Evolutionary conservation across 176 grass and related monocot genomes (phyloP), one percentile per base, ranked within the genome.

Genomic region (Triticum aestivum): DNA sequence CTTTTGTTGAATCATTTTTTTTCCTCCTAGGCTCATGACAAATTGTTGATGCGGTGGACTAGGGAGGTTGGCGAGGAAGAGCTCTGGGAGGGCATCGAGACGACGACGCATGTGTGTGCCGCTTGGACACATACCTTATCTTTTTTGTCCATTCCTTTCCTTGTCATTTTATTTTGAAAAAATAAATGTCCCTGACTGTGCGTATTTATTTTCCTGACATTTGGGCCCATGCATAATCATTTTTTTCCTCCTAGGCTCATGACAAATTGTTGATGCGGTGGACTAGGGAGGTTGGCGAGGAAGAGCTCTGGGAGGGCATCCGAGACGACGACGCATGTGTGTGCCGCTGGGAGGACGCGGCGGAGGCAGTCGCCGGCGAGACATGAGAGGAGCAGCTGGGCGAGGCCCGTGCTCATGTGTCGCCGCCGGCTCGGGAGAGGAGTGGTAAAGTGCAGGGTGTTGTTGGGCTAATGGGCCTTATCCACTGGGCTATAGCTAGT

Each of bases 381-480:
- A 82, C 87, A 86, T 80, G 89, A 75, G 68, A 90, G 92, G 13
- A 97, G 69, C 39, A 91, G 52, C 75, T 77, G 69, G 27, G 83
- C 0, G 23, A 75, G 42, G 42, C 20, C 11, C 11, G 11, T 1
- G 44, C 44, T 58, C 72, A 74, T 74, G 11, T 47, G 47, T 4
- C 13, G 41, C 72, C 72, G 3, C 72, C 23, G 23, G 71, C 41
- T 74, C 12, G n/a, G 8, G 11, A 47, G 41, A 74, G 47, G n/a
- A 61, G 47, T 47, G 5, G n/a, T 15, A 9, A 74, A 51, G 11
- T 74, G 41, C 5, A 26, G n/a, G 11, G 44, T 27, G 38, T 73
- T 42, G 38, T 51, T 51, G 47, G 21, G 69, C 20, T 71, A 71
- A 71, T 71, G 4, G 68, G 69, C 69, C 35, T 39, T 35, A 47